Percentiles rank a stretch among this genome's conserved stretches.
These are phyloP conservation scores for Rubia balearica DNA, from an alignment of 305 asterid species.

Conservation along the genomic window DNA sequence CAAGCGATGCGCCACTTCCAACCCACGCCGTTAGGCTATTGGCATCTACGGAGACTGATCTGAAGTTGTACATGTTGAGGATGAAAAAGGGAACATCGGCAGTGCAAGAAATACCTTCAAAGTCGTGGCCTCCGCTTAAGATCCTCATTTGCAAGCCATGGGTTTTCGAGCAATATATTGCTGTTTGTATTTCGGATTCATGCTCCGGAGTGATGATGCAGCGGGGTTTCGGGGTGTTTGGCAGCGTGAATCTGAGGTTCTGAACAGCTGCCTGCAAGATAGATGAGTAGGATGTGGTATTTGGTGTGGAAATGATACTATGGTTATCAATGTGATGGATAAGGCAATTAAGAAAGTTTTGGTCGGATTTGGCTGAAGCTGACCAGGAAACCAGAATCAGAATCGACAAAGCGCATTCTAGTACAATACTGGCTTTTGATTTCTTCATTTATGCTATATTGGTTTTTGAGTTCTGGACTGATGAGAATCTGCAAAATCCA, in stretches of 20 bases:
- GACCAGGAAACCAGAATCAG: background rate
- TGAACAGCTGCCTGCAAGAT: background rate
- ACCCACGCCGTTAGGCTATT: slow-evolving; percentile 15
- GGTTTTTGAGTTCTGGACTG: background rate
- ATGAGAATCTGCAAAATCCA: slow-evolving; percentile 46
- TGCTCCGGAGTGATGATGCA: slow-evolving; percentile 20
- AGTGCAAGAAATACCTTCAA: slow-evolving; percentile 30
- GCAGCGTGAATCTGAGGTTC: slow-evolving; percentile 7
- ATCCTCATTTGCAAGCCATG: slow-evolving; percentile 31
- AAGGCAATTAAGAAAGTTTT: slow-evolving; percentile 10
- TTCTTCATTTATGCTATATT: slow-evolving; percentile 4
- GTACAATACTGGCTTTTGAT: background rate
- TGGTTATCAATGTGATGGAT: background rate
- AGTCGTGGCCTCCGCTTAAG: slow-evolving; percentile 46
- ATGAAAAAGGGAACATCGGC: slow-evolving; percentile 26
- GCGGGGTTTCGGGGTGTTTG: slow-evolving; percentile 14
- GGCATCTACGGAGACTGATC: slow-evolving; percentile 16
- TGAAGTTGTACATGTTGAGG: slow-evolving; percentile 28
- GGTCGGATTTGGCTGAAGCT: background rate
- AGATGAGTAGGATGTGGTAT: slow-evolving; percentile 13
- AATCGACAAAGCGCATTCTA: background rate
- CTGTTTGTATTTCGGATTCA: slow-evolving; percentile 29
- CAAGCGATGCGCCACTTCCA: slow-evolving; percentile 14
- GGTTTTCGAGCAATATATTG: slow-evolving; percentile 27
- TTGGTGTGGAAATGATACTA: slow-evolving; percentile 5